These are phyloP conservation scores for Coix lacrymajobi DNA, from an alignment of 176 grass and related monocot species.

Conservation along the genomic window DNA sequence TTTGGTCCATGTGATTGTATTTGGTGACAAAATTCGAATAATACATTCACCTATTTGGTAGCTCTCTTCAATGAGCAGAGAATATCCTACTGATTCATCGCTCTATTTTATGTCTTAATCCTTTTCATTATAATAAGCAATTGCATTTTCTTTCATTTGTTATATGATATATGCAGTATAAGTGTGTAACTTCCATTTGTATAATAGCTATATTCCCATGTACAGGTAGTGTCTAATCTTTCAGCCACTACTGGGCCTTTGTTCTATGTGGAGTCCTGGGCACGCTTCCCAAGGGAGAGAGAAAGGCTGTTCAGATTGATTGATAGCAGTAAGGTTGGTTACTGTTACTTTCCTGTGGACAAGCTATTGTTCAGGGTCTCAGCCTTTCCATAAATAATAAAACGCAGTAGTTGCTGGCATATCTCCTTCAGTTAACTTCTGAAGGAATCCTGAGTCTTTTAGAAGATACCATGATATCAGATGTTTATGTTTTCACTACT, in stretches of 20 bases:
- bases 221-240: slow-evolving; percentile 94
- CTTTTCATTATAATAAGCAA: not conserved
- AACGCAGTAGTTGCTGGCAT: slow-evolving; percentile 6
- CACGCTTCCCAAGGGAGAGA: slow-evolving; percentile 83
- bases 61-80: not conserved
- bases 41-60: slow-evolving; percentile 17
- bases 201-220: slow-evolving; percentile 11
- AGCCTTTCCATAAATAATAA: not conserved
- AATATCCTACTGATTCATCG: not conserved
- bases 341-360: slow-evolving; percentile 1
- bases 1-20: slow-evolving; percentile 2
- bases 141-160: not conserved
- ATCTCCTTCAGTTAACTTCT: not conserved
- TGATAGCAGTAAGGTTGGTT: slow-evolving; percentile 72
- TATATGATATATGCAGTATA: not conserved
- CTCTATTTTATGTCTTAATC: not conserved
- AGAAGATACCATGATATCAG: not conserved
- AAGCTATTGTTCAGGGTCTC: not conserved
- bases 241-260: slow-evolving; percentile 68
- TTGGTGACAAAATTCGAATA: slow-evolving; percentile 3
- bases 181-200: not conserved
- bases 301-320: slow-evolving; percentile 76
- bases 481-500: not conserved
- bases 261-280: slow-evolving; percentile 82
- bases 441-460: not conserved